phyloP scores from a whole-genome alignment of 75 land plant genomes.

The Picea sitchensis region DNA sequence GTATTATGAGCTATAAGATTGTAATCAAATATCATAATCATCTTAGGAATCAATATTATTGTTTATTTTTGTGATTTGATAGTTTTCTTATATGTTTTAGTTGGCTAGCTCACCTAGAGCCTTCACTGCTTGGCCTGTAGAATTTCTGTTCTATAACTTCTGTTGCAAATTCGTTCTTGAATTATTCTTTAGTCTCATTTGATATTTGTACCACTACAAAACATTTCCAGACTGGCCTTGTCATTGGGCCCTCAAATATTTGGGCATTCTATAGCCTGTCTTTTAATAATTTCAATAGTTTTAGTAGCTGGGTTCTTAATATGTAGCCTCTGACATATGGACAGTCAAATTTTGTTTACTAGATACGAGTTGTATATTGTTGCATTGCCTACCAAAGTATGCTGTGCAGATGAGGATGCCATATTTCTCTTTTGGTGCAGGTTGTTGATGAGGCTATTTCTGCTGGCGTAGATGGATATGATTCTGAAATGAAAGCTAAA shows the following conservation, averaged over 20 bases:
- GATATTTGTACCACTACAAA: too few species aligned
- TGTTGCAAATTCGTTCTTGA: too few species aligned
- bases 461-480: conserved; percentile 87
- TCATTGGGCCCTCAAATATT: too few species aligned
- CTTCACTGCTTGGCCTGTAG: neutral
- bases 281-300: too few species aligned
- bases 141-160: too few species aligned
- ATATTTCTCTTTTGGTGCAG: conserved; percentile 27
- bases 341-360: neutral
- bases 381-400: neutral
- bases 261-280: too few species aligned
- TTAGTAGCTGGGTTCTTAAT: too few species aligned
- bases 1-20: neutral
- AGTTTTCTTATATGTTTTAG: neutral
- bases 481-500: conserved; percentile 58
- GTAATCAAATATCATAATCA: neutral
- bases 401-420: neutral
- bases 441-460: conserved; percentile 80
- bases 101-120: neutral
- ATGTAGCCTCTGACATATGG: neutral
- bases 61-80: neutral
- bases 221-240: too few species aligned
- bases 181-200: too few species aligned
- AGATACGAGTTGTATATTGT: neutral
- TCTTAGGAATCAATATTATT: neutral